Base-by-base conservation (phyloP, 768 basidiomycete genomes). In the Fomitopsis serialis region DNA sequence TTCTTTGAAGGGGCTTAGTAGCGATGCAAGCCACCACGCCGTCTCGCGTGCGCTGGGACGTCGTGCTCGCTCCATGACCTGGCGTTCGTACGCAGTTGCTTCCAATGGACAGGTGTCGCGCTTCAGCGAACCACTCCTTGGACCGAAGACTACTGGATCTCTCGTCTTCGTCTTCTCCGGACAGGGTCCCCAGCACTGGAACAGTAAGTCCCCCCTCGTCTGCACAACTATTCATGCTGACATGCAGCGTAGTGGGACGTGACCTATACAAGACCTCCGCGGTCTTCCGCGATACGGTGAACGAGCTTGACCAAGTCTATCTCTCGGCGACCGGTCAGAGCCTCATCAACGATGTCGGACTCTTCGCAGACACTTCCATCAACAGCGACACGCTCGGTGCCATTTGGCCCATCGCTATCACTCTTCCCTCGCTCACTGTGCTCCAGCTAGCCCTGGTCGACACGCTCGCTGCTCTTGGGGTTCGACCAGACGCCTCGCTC, bases 381-480 rank as follows among this genome's bases (percentile, higher is more conserved):
- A 45, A 57, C n/a, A 42, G 53, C 19, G 54, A 53, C 2, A 45
- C 48, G 21, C 27, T 58, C 12, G 52, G 57, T n/a, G 54, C 55
- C 19, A 47, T 57, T 1, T 70, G 69, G 69, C 64, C 68, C 2
- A 72, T 75, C 9, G 58, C 67, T 0, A 49, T 76, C 9, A 75
- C 68, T 13, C 63, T 78, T 3, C 75, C 76, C 2, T 63, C 75
- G 1, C 57, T 78, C 21, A 62, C 73, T 1, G 75, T 79, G 58
- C 56, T 77, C 47, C 78, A 79, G 55, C 72, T 79, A 10, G 78
- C 76, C 0, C 50, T 77, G 6, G 69, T 71, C 55, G 78, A 79
- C 45, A 65, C 74, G 2, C 57, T 78, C 1, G 54, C 54, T 1
- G 65, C 66, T 44, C 42, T 76, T 13, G 72, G 73, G 8, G 50